These are phyloP conservation scores for Thalassia testudinum DNA, from an alignment of 116 monocot species.

Conservation along the genomic window DNA sequence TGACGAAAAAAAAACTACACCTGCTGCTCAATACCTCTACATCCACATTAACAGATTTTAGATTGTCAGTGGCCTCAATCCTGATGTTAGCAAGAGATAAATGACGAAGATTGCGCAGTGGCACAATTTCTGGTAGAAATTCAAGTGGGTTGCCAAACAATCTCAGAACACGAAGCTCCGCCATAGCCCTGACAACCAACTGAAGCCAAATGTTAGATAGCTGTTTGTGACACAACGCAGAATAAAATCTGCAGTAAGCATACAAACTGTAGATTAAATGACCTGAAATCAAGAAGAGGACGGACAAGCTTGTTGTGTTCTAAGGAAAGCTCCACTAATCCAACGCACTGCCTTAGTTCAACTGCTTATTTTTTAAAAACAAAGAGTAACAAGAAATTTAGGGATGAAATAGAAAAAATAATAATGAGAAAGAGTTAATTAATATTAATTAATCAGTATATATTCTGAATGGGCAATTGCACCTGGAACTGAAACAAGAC, in stretches of 20 bases:
- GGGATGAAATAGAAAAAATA: not conserved
- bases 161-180: conserved; percentile 69
- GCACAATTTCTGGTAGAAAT: conserved; percentile 97
- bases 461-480: no score
- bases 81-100: conserved; percentile 92
- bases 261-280: conserved; percentile 10
- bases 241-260: no score
- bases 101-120: conserved; percentile 64
- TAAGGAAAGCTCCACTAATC: conserved; percentile 70
- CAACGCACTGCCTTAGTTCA: conserved; percentile 86
- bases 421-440: no score
- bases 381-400: not conserved
- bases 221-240: not conserved
- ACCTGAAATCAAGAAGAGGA: conserved; percentile 97
- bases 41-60: conserved; percentile 71
- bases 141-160: conserved; percentile 96
- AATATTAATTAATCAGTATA: no score
- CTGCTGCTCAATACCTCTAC: conserved; percentile 56
- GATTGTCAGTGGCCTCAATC: conserved; percentile 81
- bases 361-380: conserved; percentile 28
- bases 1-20: not conserved
- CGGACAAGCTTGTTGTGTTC: conserved; percentile 92
- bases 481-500: conserved; percentile 88
- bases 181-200: conserved; percentile 79
- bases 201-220: conserved; percentile 33